These are phyloP conservation scores for Suillus variegatus DNA, from an alignment of 768 basidiomycete genomes.

Conservation along the genomic window DNA sequence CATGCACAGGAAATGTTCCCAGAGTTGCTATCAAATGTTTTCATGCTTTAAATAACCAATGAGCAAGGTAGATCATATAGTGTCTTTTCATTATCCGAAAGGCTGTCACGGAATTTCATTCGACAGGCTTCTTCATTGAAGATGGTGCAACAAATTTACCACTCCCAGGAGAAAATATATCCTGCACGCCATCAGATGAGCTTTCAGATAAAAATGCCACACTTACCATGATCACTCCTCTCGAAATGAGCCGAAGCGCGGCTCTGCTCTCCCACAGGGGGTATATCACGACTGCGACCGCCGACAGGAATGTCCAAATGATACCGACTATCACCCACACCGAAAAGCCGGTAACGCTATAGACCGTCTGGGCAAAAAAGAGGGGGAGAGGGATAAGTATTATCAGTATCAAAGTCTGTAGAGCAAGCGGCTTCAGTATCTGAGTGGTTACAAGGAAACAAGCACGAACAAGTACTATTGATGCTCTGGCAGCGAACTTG, in stretches of 20 bases:
- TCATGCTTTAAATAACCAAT: neutral
- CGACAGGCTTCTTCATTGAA: neutral
- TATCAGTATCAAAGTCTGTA: conserved; percentile 61
- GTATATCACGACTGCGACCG: conserved; percentile 76
- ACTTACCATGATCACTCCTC: conserved; percentile 65
- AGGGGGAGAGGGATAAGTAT: conserved; percentile 82
- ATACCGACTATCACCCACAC: conserved; percentile 85
- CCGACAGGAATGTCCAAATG: conserved; percentile 80
- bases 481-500: conserved; percentile 77
- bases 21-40: neutral
- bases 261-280: conserved; percentile 83
- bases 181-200: conserved; percentile 27
- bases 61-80: neutral
- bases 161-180: conserved; percentile 43
- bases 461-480: conserved; percentile 57
- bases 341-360: conserved; percentile 60
- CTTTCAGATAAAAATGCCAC: neutral
- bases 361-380: conserved; percentile 81
- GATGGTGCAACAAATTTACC: conserved; percentile 36
- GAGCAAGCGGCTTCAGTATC: neutral
- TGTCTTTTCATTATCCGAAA: neutral
- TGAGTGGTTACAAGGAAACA: conserved; percentile 1
- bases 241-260: conserved; percentile 58
- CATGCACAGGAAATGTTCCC: neutral
- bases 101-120: neutral